Base-by-base conservation (phyloP, 2,329 filamentous ascomycete genomes). In the Alternaria triticina region DNA sequence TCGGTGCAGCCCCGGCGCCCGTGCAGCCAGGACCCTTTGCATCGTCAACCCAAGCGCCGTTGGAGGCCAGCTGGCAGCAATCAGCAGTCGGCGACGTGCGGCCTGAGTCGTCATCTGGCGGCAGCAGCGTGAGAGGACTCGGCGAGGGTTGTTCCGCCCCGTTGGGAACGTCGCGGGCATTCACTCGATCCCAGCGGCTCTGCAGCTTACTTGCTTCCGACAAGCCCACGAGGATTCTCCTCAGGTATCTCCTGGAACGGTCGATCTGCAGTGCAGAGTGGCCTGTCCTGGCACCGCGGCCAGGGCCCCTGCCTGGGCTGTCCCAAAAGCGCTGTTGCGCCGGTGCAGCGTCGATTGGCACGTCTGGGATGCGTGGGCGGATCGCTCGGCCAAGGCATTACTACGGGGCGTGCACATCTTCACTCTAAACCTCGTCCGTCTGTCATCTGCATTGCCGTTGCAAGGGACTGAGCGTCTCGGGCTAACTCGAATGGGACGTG, bases 371-470 rank as follows among this genome's bases (percentile, higher is more conserved):
- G 66, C 56, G 69, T 73, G 66, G 71, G 73, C 75, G 76, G 74
- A 78, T 79, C 76, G 71, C 74, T 77, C 70, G 71, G 75, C 67
- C 73, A 74, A 74, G 74, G 73, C 72, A 76, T 70, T 70, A 62
- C 62, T 58, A 62, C 69, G 69, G 68, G 69, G 73, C 72, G 72
- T 77, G 75, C 74, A 65, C 75, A 76, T 75, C 73, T 62, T 64
- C 52, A 61, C 68, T 60, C 74, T 74, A 75, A 72, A 63, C 73
- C 70, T 50, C 66, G 67, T 69, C 71, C 54, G 74, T 62, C 68
- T 70, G 68, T 73, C 74, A 76, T 77, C 77, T 80, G 78, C 79
- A 80, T 75, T 78, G 71, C 79, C 79, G 78, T 80, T 80, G 71
- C 75, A 73, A 64, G 76, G 74, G 73, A 71, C 71, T 66, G 70